Evolutionary conservation across 2,329 filamentous ascomycete genomes (phyloP).

Genomic region (Pseudocercospora vitis): DNA sequence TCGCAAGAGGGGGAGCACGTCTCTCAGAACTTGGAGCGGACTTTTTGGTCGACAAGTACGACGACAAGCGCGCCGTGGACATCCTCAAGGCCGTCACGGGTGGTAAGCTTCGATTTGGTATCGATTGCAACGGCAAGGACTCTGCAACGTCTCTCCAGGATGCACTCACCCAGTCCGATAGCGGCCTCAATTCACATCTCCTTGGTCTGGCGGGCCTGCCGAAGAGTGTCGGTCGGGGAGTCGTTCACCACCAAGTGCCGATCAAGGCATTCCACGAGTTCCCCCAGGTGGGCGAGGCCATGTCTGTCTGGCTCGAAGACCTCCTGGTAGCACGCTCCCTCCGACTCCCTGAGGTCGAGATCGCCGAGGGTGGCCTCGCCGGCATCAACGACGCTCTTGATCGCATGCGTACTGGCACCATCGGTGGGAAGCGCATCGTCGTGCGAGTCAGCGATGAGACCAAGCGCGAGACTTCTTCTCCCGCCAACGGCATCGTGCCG

Average conservation of each 20-base stretch:
- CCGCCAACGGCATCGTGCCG: slow-evolving; percentile 19
- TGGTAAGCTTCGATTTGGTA: slow-evolving; percentile 62
- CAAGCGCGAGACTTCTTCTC: slow-evolving; percentile 19
- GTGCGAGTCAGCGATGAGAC: slow-evolving; percentile 44
- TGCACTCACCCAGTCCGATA: slow-evolving; percentile 45
- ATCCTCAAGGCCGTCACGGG: slow-evolving; percentile 62
- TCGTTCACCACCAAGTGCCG: slow-evolving; percentile 64
- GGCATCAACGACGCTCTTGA: slow-evolving; percentile 69
- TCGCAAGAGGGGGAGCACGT: slow-evolving; percentile 63
- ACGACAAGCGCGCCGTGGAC: slow-evolving; percentile 63
- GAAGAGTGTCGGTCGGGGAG: slow-evolving; percentile 52
- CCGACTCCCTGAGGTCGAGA: slow-evolving; percentile 64
- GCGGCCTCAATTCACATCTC: slow-evolving; percentile 52
- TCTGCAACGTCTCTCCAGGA: slow-evolving; percentile 60
- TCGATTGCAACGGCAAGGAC: slow-evolving; percentile 68
- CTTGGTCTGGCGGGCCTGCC: slow-evolving; percentile 68
- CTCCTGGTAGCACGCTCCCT: slow-evolving; percentile 58
- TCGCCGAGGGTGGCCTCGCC: slow-evolving; percentile 61
- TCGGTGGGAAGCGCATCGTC: slow-evolving; percentile 69
- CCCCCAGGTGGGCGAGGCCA: slow-evolving; percentile 59
- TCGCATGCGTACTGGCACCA: slow-evolving; percentile 62
- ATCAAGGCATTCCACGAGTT: slow-evolving; percentile 76
- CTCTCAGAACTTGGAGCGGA: slow-evolving; percentile 59
- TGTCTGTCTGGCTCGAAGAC: slow-evolving; percentile 67
- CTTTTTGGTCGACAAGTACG: slow-evolving; percentile 67